These are phyloP conservation scores for Neurospora crassa DNA, from an alignment of 2,329 filamentous ascomycete species.

Conservation along the genomic window DNA sequence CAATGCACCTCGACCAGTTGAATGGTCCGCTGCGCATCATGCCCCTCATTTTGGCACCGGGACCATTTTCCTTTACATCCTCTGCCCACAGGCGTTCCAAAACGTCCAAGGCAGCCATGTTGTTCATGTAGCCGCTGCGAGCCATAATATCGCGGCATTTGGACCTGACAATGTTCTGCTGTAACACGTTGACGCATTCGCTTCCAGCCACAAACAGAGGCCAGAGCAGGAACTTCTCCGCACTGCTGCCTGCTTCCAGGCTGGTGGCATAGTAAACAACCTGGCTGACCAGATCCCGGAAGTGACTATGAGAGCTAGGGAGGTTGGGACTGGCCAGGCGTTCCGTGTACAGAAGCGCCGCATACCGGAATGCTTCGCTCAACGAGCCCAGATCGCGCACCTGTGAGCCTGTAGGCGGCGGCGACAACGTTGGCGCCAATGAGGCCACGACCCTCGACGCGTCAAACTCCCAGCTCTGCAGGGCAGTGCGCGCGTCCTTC, in stretches of 20 bases:
- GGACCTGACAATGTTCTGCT: constrained; percentile 68
- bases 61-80: constrained; percentile 33
- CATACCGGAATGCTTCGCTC: constrained; percentile 83
- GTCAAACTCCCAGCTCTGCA: constrained; percentile 76
- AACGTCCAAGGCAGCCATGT: constrained; percentile 74
- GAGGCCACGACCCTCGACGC: constrained; percentile 39
- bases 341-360: constrained; percentile 82
- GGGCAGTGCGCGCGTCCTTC: constrained; percentile 65
- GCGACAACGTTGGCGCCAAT: constrained; percentile 26
- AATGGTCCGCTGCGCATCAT: constrained; percentile 38
- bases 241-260: constrained; percentile 60
- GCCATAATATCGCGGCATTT: constrained; percentile 80
- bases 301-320: constrained; percentile 63
- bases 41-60: constrained; percentile 26
- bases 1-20: constrained; percentile 49
- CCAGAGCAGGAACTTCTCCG: constrained; percentile 88
- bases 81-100: constrained; percentile 75
- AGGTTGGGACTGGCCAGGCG: constrained; percentile 70
- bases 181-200: constrained; percentile 73
- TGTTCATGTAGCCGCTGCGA: constrained; percentile 89
- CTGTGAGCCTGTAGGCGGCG: constrained; percentile 46
- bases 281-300: constrained; percentile 74
- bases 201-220: constrained; percentile 84
- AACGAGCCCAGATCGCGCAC: constrained; percentile 69
- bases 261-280: constrained; percentile 76